A percentile compares a stretch with the other conserved stretches of the same genome.
phyloP scores from a whole-genome alignment of 371 early-diverging fungal genomes.

The Apophysomyces ossiformis region DNA sequence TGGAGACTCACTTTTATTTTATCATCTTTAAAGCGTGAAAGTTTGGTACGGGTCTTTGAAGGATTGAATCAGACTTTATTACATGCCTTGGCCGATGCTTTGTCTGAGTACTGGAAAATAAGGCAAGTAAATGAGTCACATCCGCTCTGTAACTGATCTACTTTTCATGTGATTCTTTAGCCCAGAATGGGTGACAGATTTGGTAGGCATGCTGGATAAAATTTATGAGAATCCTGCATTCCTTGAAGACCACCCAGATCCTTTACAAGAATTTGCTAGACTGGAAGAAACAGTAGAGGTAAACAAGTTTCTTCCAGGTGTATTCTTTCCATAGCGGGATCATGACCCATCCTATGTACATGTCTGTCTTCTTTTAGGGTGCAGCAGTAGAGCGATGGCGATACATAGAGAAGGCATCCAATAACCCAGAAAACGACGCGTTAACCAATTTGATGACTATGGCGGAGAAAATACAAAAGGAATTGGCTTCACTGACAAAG shows the following conservation, averaged over 20 bases:
- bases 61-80: conserved; percentile 47
- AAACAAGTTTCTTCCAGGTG: conserved; percentile 14
- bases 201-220: conserved; percentile 46
- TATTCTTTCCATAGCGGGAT: not conserved
- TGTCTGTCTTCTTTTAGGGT: conserved; percentile 26
- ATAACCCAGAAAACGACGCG: conserved; percentile 34
- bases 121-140: conserved; percentile 24
- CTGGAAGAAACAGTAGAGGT: conserved; percentile 54
- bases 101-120: conserved; percentile 51
- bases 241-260: conserved; percentile 46
- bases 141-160: not conserved
- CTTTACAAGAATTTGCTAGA: conserved; percentile 35
- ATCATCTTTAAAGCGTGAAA: conserved; percentile 35
- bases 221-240: conserved; percentile 60
- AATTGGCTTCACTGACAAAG: conserved; percentile 43
- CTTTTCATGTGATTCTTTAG: conserved; percentile 18
- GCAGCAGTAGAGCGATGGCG: conserved; percentile 59
- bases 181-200: conserved; percentile 46
- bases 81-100: conserved; percentile 40
- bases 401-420: conserved; percentile 36
- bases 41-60: conserved; percentile 48
- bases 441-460: conserved; percentile 40
- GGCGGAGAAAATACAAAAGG: conserved; percentile 54
- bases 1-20: too few relatives aligned
- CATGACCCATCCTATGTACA: too few relatives aligned